Conservation (phyloP, 2,329 filamentous ascomycete genomes). For the Ophiostoma perfectum region DNA sequence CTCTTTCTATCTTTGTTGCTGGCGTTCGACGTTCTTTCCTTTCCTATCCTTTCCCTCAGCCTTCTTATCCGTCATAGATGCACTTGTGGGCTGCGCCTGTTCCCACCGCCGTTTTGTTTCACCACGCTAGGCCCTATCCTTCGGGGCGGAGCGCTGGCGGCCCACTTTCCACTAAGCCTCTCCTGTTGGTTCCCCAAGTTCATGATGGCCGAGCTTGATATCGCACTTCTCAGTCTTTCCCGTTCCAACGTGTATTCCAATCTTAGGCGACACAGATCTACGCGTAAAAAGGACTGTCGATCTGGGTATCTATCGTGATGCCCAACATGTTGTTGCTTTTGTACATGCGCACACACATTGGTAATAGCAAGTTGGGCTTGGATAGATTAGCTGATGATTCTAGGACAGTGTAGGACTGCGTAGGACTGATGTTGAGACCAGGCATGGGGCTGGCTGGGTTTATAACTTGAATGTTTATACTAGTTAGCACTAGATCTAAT, state of each 20-base stretch:
- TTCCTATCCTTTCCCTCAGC: not conserved
- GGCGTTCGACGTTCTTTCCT: not conserved
- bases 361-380: not conserved
- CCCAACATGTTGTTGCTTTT: not conserved
- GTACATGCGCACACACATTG: not conserved
- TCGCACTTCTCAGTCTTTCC: too few species aligned
- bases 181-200: not conserved
- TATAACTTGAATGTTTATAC: not conserved
- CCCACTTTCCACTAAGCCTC: not conserved
- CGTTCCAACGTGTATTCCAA: too few species aligned
- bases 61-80: not conserved
- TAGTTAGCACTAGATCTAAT: too few species aligned
- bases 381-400: not conserved
- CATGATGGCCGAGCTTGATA: too few species aligned
- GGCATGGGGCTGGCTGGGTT: not conserved
- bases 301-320: not conserved
- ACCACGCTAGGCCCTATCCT: not conserved
- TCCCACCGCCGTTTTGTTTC: not conserved
- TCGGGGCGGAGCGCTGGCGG: not conserved
- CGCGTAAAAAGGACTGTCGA: too few species aligned
- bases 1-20: not conserved
- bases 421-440: not conserved
- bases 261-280: too few species aligned
- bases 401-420: not conserved
- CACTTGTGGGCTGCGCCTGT: not conserved